Evolutionary conservation across 805 yeast species (phyloP), one percentile per base, ranked within the genome.

Genomic region (Wickerhamiella sorbophila): DNA sequence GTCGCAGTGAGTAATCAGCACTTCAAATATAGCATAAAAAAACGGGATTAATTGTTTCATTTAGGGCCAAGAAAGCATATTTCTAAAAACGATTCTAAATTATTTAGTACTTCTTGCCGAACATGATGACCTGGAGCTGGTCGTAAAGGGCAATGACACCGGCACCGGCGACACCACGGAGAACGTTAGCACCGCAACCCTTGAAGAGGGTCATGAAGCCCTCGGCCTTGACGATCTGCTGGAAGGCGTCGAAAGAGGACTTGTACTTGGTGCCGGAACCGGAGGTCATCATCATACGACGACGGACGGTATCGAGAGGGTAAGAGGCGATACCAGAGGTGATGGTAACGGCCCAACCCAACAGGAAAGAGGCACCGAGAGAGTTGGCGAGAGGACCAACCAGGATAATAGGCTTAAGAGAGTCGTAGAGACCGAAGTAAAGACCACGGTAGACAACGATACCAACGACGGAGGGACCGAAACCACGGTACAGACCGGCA

Each of bases 211-310:
- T 81, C 52, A 63, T 60, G 60, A 81, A 65, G 80, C 95, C 95
- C 74, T 84, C 94, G 64, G 85, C 79, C 59, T 91, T 91, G 58
- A 84, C 85, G 64, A 85, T 82, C 71, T 82, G 70, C 60, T 63
- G 70, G 81, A 79, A 77, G 70, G 87, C 82, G 70, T 84, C 94
- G 66, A 82, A 73, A 58, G 94, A 91, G 75, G 93, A 91, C 63
- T 74, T 69, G 74, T 84, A 84, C 71, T 83, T 81, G 59, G 81
- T 87, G 62, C 86, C 87, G 72, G 84, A 91, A 72, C 93, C 93
- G 57, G 94, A 84, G 59, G 94, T 85, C 93, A 84, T 85, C 95
- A 84, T 84, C 94, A 84, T 85, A 79, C 95, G 83, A 81, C 95
- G 83, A 81, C 94, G 83, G 65, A 84, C 84, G 62, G 95, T 84